phyloP scores from a whole-genome alignment of 345 rosid species.

The Gossypium anomalum region DNA sequence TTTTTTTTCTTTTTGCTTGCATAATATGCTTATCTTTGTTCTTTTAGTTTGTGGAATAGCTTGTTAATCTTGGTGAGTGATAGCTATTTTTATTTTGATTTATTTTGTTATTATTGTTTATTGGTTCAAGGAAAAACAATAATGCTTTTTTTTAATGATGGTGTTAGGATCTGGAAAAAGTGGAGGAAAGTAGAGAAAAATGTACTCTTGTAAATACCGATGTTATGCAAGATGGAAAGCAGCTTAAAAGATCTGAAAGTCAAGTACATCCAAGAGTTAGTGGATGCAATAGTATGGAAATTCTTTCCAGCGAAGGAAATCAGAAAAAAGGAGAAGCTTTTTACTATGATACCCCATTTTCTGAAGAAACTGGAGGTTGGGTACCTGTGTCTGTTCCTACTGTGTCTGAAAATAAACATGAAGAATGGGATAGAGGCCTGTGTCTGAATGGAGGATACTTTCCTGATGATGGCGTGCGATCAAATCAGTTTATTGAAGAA shows the following conservation, averaged over 20 bases:
- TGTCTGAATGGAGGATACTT: slow-evolving; percentile 23
- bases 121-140: background rate
- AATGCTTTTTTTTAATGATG: background rate
- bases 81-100: background rate
- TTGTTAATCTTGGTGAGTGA: background rate
- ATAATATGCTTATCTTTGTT: background rate
- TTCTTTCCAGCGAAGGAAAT: background rate
- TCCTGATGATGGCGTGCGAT: slow-evolving; percentile 23
- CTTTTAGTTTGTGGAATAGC: background rate
- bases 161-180: slow-evolving; percentile 13
- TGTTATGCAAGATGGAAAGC: slow-evolving; percentile 16
- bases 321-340: slow-evolving; percentile 19
- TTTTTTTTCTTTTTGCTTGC: background rate
- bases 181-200: slow-evolving; percentile 10
- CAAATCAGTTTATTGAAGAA: slow-evolving; percentile 21
- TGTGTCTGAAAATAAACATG: slow-evolving; percentile 19
- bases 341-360: slow-evolving; percentile 29
- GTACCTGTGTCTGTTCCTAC: slow-evolving; percentile 30
- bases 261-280: slow-evolving; percentile 6
- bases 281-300: background rate
- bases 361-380: slow-evolving; percentile 31
- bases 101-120: background rate
- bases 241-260: slow-evolving; percentile 1
- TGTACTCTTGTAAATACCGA: slow-evolving; percentile 1
- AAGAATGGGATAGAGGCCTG: slow-evolving; percentile 24